Percentiles rank a stretch among this genome's conserved stretches.
Conservation (phyloP, 768 basidiomycete genomes). For the Leccinum variicolor region DNA sequence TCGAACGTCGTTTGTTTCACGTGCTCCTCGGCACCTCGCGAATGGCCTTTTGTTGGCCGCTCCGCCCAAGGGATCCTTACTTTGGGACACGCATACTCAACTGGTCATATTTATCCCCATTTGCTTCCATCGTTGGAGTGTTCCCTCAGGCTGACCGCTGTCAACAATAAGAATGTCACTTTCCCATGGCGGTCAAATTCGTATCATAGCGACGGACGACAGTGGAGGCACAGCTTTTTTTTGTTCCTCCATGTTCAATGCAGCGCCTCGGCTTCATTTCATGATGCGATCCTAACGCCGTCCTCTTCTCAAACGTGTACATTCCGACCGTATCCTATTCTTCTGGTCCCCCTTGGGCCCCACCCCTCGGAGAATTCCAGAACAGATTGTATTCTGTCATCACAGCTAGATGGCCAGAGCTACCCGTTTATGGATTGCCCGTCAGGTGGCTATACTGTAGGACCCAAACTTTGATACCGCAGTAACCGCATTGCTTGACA, state of each 20-base stretch:
- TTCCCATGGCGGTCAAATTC: constrained; percentile 24
- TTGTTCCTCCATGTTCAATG: not conserved
- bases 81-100: constrained; percentile 12
- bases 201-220: constrained; percentile 23
- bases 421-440: constrained; percentile 16
- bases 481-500: not conserved
- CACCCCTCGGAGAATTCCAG: constrained; percentile 5
- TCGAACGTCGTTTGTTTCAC: constrained; percentile 15
- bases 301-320: constrained; percentile 9
- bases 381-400: constrained; percentile 5
- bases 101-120: constrained; percentile 18
- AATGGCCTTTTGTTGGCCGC: constrained; percentile 7
- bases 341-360: not conserved
- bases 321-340: constrained; percentile 5
- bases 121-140: constrained; percentile 6
- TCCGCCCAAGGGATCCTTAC: constrained; percentile 5
- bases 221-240: constrained; percentile 1
- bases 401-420: constrained; percentile 10
- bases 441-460: constrained; percentile 5
- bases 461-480: constrained; percentile 7
- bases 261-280: constrained; percentile 6
- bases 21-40: constrained; percentile 25
- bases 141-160: constrained; percentile 4
- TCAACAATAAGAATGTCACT: constrained; percentile 10
- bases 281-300: constrained; percentile 9